Evolutionary conservation across 2,329 filamentous ascomycete species (phyloP), one percentile per base, ranked within the genome.

Genomic region (Hypomyces rosellus): DNA sequence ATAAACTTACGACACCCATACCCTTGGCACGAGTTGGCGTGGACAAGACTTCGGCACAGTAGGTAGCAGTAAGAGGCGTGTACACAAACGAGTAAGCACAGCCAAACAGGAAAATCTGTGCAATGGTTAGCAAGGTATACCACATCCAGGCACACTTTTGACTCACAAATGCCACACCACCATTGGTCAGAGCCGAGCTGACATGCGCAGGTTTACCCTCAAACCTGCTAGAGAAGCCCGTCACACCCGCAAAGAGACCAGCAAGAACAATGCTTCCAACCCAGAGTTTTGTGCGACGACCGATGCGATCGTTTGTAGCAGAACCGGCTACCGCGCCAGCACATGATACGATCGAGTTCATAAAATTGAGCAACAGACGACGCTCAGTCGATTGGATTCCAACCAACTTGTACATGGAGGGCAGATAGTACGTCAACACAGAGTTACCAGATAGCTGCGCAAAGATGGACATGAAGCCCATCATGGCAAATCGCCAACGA

Each of bases 381-480:
- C 77, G 64, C 42, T 55, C 75, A 71, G 62, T 81, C 73, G 50
- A 75, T 7, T 72, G 74, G 53, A 84, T 74, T 39, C 80, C 77
- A 41, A 77, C 70, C 6, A 76, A 71, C 34, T 69, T 65, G 39
- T 79, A 69, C 61, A 74, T 72, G 6, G 71, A 71, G 30, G 80
- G 73, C 58, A 84, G 78, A 60, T 84, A 70, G 53, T 80, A 81
- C 1, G 73, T 71, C 12, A 70, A 68, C 8, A 76, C 61, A 1
- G 70, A 72, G 61, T 77, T 76, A 4, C 75, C 77, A 4, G 71
- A 72, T 52, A 76, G 73, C 59, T 83, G 78, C 1, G 75, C 75
- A 57, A 82, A 78, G 42, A 76, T 68, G 5, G 74, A 71, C 65
- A 81, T 76, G 16, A 71, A 72, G 3, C 75, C 61, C 34, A 78